Conservation (phyloP, 1,284 basidiomycete genomes). For the Malassezia furfur region DNA sequence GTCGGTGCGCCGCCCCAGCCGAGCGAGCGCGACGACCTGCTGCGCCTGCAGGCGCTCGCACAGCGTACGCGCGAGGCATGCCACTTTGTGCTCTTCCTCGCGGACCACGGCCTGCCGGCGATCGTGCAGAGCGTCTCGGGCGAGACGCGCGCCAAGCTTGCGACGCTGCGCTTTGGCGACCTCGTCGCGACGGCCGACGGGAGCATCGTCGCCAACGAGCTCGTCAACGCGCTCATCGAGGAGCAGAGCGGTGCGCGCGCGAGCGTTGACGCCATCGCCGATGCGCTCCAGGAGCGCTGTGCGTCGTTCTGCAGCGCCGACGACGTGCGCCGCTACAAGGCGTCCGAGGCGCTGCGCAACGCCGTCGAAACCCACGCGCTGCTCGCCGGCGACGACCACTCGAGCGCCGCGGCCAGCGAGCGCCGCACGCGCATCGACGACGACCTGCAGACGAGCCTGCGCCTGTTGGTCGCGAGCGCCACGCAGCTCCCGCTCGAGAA, state of each 20-base stretch:
- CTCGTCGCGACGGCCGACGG: conserved; percentile 67
- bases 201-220: conserved; percentile 68
- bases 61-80: conserved; percentile 57
- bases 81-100: conserved; percentile 80
- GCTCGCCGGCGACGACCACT: conserved; percentile 53
- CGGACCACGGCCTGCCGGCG: conserved; percentile 81
- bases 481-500: conserved; percentile 73
- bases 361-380: conserved; percentile 62
- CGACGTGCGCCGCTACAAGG: conserved; percentile 97
- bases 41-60: conserved; percentile 63
- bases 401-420: not conserved
- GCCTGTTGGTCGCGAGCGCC: conserved; percentile 77
- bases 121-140: conserved; percentile 55
- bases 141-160: conserved; percentile 25
- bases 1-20: conserved; percentile 46
- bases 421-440: conserved; percentile 12
- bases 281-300: conserved; percentile 83
- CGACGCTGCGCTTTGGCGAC: conserved; percentile 29
- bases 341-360: conserved; percentile 82
- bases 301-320: conserved; percentile 96
- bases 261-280: conserved; percentile 89
- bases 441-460: conserved; percentile 21
- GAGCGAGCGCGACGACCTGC: conserved; percentile 71
- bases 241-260: conserved; percentile 93
- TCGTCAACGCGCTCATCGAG: conserved; percentile 69